Evolutionary conservation across 208 protist genomes (phyloP), one percentile per base, ranked within the genome.

Genomic region (Endotrypanum monterogeii): DNA sequence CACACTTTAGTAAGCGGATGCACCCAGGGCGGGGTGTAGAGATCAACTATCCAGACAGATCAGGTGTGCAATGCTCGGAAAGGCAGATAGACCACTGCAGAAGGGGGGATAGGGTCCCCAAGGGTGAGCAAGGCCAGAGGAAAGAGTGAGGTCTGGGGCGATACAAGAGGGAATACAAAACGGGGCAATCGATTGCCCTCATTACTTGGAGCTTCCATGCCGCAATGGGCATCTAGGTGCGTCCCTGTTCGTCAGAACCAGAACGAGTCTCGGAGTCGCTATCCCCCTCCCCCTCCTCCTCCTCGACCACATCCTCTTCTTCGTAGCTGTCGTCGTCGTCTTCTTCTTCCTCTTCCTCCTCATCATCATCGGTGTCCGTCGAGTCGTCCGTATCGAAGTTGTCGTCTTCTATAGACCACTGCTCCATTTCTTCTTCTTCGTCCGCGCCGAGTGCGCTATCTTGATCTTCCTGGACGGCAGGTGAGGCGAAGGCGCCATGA

Each of bases 401-500:
- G 67, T 83, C 76, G 41, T 77, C 85, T 37, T 82, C 76, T 50
- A 81, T 72, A 25, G 71, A 80, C 76, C 68, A 76, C 35, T 79
- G 74, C 7, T 83, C 84, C 28, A 83, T 73, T 62, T 87, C 89
- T 52, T 87, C 86, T 1, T 87, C 85, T 37, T 85, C 83, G 16
- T 89, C 91, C 1, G 69, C 80, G 23, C 83, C 72, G n/a, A 84
- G 62, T 32, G 44, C 73, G 46, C 82, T 84, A 14, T 78, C 81
- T 23, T 66, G 78, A 32, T 86, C 71, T 37, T 85, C 82, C 28
- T 91, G 85, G 23, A 63, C 71, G 14, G 69, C 75, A 18, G 89
- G 86, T 3, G 85, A 76, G 14, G 89, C 80, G 79, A 96, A 96
- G 37, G 82, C 83, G 16, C 82, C 70, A 44, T 82, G 80, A 52